Conservation (phyloP, 2,329 filamentous ascomycete species). For the Botrytis medusae region DNA sequence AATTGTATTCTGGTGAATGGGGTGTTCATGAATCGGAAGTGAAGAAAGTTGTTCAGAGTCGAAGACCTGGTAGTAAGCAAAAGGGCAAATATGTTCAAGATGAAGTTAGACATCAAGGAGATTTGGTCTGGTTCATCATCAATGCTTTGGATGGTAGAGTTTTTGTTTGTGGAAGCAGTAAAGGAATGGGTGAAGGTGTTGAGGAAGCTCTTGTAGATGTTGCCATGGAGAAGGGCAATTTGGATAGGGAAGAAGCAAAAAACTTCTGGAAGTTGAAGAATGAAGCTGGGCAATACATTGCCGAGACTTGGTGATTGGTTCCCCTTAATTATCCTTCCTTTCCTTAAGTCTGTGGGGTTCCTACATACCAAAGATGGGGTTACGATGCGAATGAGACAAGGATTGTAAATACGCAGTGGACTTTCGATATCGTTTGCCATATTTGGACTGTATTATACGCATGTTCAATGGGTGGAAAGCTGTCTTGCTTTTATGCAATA, state of each 20-base stretch:
- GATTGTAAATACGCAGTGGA: background rate
- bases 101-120: constrained; percentile 85
- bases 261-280: constrained; percentile 92
- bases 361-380: background rate
- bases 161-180: constrained; percentile 93
- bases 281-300: constrained; percentile 92
- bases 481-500: constrained; percentile 4
- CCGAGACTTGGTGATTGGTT: constrained; percentile 65
- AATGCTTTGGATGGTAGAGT: constrained; percentile 94
- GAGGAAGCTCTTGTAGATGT: constrained; percentile 85
- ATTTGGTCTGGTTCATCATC: constrained; percentile 97
- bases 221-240: constrained; percentile 86
- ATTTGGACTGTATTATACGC: background rate
- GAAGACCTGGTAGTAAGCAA: constrained; percentile 50
- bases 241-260: constrained; percentile 77
- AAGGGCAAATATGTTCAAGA: constrained; percentile 94
- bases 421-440: background rate
- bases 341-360: background rate
- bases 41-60: constrained; percentile 77
- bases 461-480: background rate
- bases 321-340: background rate
- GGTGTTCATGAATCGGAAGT: constrained; percentile 87
- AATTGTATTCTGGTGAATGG: constrained; percentile 96
- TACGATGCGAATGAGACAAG: background rate
- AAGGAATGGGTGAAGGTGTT: constrained; percentile 97